Base-by-base conservation (phyloP, 306 rosid species). In the Cicer bijugum region DNA sequence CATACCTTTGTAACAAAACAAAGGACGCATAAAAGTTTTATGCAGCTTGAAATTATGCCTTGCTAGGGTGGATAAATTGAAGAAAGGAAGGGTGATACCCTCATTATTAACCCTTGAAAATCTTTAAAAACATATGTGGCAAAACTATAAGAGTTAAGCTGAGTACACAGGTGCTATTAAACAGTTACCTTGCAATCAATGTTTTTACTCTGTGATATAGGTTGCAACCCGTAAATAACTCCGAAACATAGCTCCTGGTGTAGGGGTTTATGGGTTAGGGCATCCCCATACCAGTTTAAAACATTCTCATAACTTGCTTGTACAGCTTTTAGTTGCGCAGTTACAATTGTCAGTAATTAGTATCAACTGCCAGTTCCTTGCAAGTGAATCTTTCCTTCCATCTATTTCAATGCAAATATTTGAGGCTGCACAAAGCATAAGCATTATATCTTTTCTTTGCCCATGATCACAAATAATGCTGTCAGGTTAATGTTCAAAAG, bases 291-390 rank as follows among this genome's bases (percentile, higher is more conserved):
- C 52, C 15, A 6, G 51, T 64, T 64, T 17, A 17, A 65, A 65
- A 28, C 88, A 78, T 81, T 88, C 45, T 83, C 91, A 60, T 85
- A 83, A 48, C 89, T 89, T 83, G 90, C 89, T 84, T 61, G 91
- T 58, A 89, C 91, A 80, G 86, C 83, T 28, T 69, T 78, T 66
- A 73, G 79, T 6, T 12, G 90, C 75, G 69, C 70, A 44, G 71
- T 84, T 80, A 33, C 84, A 89, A 78, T 78, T 78, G 77, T 67
- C 42, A 35, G 46, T 28, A n/a, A 33, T 33, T n/a, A 56, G 88
- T 84, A 67, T 95, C 89, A 23, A 45, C 68, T 62, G 72, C 82
- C 94, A 85, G 66, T 78, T 92, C 92, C 71, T 74, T 71, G 62
- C 71, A 87, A 75, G 84, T 76, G 82, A 84, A 85, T 15, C 83